Base-by-base conservation (phyloP, 164 flowering plant genomes). In the Umbellularia californica region DNA sequence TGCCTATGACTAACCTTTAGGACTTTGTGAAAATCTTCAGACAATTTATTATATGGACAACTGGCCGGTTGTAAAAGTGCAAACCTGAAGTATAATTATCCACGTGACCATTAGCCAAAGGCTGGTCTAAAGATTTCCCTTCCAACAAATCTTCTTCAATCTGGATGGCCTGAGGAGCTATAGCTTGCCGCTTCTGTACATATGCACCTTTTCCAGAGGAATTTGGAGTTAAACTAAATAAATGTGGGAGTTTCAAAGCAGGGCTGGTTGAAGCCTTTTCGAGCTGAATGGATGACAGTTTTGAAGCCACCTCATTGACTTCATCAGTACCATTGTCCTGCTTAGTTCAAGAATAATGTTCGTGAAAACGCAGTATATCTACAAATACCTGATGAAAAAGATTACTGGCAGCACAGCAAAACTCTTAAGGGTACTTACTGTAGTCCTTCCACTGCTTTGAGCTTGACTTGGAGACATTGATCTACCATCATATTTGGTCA, bases 161-260 rank as follows among this genome's bases (percentile, higher is more conserved):
- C 76, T 84, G 91, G 72, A 68, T 82, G 58, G 80, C 72, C 81
- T 87, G 92, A 77, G 89, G 69, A 67, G 82, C 79, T 65, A 71
- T 30, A 64, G 68, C 74, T 1, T 85, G 85, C 70, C 92, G 85
- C 81, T 85, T 95, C 74, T 87, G 93, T 74, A 80, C 41, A 70
- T 83, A 87, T 76, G 88, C 90, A 73, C 85, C 84, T 83, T 89
- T 92, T 22, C 87, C 92, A 55, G 94, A 87, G 73, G 97, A 41
- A 41, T 41, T 91, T 65, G 99, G 97, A 50, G 95, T 90, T 79
- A 83, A 85, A 78, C 90, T 92, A 83, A 95, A 93, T 68, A 95
- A 82, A 41, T 90, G 99, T 64, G 99, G 99, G 72, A 95, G 95
- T 81, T 92, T 95, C 66, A 95, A 77, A 75, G 97, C 73, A 77